Percentiles rank a stretch among this genome's conserved stretches.
phyloP scores from a whole-genome alignment of 2,329 filamentous ascomycete species.

The Neonectria neomacrospora region DNA sequence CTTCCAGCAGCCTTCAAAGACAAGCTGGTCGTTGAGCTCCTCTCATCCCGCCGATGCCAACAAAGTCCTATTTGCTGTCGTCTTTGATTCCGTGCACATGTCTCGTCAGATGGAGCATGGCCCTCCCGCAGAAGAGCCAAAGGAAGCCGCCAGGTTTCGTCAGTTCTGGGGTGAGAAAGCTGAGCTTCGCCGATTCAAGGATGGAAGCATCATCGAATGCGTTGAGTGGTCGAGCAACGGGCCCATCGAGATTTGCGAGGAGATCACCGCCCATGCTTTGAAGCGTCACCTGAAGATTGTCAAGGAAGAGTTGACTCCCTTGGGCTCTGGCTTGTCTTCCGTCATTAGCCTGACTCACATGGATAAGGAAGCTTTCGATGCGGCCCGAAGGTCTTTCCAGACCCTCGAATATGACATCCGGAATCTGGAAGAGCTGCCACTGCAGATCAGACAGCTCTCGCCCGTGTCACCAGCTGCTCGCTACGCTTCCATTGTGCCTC shows the following conservation, averaged over 20 bases:
- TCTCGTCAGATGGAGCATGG: conserved; percentile 86
- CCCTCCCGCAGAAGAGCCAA: conserved; percentile 85
- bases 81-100: conserved; percentile 78
- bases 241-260: conserved; percentile 75
- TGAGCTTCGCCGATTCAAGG: conserved; percentile 92
- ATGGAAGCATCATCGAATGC: conserved; percentile 93
- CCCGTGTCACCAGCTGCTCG: conserved; percentile 78
- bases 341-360: conserved; percentile 59
- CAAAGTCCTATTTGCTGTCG: conserved; percentile 71
- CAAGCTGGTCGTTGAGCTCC: conserved; percentile 46
- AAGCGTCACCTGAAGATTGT: conserved; percentile 73
- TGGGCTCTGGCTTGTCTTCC: conserved; percentile 62
- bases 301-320: conserved; percentile 63
- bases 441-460: conserved; percentile 85
- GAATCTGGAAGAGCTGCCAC: conserved; percentile 81
- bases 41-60: conserved; percentile 40
- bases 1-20: conserved; percentile 56
- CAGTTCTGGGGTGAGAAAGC: conserved; percentile 96
- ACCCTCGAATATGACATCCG: conserved; percentile 81
- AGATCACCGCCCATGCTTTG: conserved; percentile 80
- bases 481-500: conserved; percentile 70
- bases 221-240: conserved; percentile 81
- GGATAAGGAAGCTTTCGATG: conserved; percentile 71
- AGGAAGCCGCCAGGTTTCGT: conserved; percentile 82
- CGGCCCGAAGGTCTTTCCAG: conserved; percentile 75